Percentiles rank a stretch among this genome's conserved stretches.
Evolutionary conservation across 768 basidiomycete species (phyloP).

Genomic region (Trichaptum fuscoviolaceum): DNA sequence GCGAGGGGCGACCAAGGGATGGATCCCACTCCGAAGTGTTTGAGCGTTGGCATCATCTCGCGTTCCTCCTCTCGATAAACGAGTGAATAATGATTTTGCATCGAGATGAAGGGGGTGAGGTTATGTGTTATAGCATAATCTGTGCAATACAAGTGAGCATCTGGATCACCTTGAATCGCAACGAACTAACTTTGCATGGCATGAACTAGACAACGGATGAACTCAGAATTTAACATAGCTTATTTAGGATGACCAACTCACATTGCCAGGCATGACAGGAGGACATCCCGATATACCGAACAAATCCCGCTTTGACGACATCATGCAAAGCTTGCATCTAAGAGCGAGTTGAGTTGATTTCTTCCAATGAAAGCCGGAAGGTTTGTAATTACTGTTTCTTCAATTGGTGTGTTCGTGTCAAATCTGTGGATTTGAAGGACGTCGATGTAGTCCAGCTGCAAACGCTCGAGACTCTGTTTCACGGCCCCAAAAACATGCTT

Average conservation of each 20-base stretch:
- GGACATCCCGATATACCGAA: conserved; percentile 55
- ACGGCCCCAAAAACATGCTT: conserved; percentile 55
- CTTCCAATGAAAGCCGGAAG: background rate
- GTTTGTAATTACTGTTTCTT: conserved; percentile 38
- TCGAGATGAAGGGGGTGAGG: conserved; percentile 57
- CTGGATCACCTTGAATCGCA: background rate
- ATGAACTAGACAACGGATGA: conserved; percentile 31
- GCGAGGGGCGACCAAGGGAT: conserved; percentile 60
- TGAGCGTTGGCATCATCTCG: conserved; percentile 57
- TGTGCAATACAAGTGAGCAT: conserved; percentile 15
- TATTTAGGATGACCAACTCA: conserved; percentile 18
- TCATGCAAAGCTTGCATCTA: conserved; percentile 68
- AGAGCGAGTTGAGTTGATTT: conserved; percentile 5
- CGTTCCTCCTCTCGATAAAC: conserved; percentile 63
- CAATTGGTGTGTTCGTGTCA: conserved; percentile 52
- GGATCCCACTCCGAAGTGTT: conserved; percentile 48
- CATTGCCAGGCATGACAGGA: conserved; percentile 54
- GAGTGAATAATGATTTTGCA: conserved; percentile 64
- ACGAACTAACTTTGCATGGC: conserved; percentile 46
- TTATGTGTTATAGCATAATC: conserved; percentile 58
- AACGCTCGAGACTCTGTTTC: conserved; percentile 35
- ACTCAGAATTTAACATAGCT: background rate
- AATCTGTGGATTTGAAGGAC: conserved; percentile 57
- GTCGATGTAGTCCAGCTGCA: conserved; percentile 52
- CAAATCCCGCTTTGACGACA: conserved; percentile 60